Evolutionary conservation across 2,329 filamentous ascomycete species (phyloP).

Genomic region (Monilinia aucupariae): DNA sequence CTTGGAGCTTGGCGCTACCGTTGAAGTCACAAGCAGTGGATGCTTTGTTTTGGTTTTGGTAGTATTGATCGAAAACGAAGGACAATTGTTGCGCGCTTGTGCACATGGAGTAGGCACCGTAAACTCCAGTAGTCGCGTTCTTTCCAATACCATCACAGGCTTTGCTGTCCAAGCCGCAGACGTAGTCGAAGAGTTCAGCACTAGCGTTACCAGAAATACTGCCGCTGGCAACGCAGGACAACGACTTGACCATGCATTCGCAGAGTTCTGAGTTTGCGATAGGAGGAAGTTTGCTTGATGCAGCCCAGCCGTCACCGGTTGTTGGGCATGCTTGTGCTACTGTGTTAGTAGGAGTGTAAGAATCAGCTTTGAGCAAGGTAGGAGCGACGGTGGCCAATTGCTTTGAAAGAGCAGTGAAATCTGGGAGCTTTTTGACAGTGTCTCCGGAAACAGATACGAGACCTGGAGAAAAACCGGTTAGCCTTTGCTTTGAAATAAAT

Average conservation of each 20-base stretch:
- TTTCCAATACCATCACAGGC: constrained; percentile 64
- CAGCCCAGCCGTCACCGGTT: constrained; percentile 60
- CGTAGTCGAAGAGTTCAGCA: constrained; percentile 64
- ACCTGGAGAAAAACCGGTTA: constrained; percentile 42
- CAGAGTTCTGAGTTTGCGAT: constrained; percentile 74
- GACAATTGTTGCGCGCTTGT: constrained; percentile 62
- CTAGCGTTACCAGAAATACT: constrained; percentile 54
- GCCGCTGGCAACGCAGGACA: constrained; percentile 63
- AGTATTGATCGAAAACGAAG: constrained; percentile 71
- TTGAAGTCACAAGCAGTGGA: constrained; percentile 64
- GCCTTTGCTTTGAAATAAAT: not conserved
- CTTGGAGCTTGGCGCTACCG: constrained; percentile 55
- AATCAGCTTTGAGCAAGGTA: constrained; percentile 55
- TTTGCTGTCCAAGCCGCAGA: constrained; percentile 55
- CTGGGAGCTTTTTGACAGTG: constrained; percentile 60
- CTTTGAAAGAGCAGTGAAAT: constrained; percentile 68
- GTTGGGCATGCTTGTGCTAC: constrained; percentile 65
- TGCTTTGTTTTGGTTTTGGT: constrained; percentile 49
- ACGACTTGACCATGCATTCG: constrained; percentile 72
- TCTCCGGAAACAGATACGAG: constrained; percentile 59
- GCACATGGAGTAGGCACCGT: constrained; percentile 78
- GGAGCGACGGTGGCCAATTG: constrained; percentile 65
- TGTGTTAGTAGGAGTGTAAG: constrained; percentile 71
- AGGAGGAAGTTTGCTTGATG: constrained; percentile 68
- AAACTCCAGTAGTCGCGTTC: constrained; percentile 62